These are phyloP conservation scores for Pichia sp. DNA, from an alignment of 1,139 yeast genomes.

Conservation along the genomic window DNA sequence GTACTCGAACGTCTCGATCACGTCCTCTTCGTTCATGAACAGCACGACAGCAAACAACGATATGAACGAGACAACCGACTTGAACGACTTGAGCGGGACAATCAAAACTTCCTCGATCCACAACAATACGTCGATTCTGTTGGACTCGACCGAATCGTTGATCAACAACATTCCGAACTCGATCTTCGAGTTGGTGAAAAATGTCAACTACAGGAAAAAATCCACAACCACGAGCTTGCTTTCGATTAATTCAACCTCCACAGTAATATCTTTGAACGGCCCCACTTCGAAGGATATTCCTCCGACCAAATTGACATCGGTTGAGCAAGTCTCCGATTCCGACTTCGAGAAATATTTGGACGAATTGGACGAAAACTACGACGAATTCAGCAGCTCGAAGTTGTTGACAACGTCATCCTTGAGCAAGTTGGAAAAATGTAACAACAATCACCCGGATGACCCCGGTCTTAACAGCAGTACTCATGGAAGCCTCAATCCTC, in stretches of 20 bases:
- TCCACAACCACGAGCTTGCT: constrained; percentile 29
- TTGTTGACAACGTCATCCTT: constrained; percentile 47
- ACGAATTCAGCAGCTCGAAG: constrained; percentile 47
- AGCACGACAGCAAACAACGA: constrained; percentile 1
- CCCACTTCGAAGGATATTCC: constrained; percentile 87
- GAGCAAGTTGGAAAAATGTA: constrained; percentile 30
- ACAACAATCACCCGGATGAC: not conserved
- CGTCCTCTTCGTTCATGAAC: constrained; percentile 7
- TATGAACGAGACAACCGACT: not conserved
- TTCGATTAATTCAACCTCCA: constrained; percentile 30
- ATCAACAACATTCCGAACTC: constrained; percentile 11
- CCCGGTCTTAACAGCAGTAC: not conserved
- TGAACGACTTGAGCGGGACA: not conserved
- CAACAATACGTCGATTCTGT: constrained; percentile 1
- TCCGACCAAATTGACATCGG: constrained; percentile 63
- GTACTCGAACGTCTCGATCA: constrained; percentile 2
- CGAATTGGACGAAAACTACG: constrained; percentile 51
- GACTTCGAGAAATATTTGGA: constrained; percentile 48
- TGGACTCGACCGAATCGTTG: constrained; percentile 9
- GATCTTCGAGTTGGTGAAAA: constrained; percentile 40
- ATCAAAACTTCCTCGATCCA: not conserved
- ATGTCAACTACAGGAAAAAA: constrained; percentile 46
- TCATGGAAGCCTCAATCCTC: constrained; percentile 3
- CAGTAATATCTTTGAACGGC: constrained; percentile 45
- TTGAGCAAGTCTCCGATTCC: constrained; percentile 46